These are phyloP conservation scores for Cyanidioschyzon merolae DNA, from an alignment of 23 red algal species.

Conservation along the genomic window DNA sequence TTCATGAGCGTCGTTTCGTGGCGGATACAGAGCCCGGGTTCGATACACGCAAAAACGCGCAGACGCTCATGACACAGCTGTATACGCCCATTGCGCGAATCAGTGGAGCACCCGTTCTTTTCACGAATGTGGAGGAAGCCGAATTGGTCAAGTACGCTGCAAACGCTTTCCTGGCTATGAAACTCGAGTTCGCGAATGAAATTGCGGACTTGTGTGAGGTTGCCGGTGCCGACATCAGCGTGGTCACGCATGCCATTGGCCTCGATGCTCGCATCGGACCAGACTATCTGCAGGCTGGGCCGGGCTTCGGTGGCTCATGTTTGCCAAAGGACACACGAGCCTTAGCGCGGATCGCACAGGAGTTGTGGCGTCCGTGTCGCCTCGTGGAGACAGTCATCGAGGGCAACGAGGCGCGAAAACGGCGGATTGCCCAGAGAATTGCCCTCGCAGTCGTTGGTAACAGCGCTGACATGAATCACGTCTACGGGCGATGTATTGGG, in stretches of 20 bases:
- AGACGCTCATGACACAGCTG: constrained; percentile 1
- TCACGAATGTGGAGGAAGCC: constrained; percentile 23
- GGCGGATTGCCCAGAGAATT: constrained; percentile 23
- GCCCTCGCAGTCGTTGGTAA: background rate
- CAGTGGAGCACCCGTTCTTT: background rate
- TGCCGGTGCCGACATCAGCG: constrained; percentile 8
- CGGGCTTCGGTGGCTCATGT: constrained; percentile 29
- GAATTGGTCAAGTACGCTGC: constrained; percentile 29
- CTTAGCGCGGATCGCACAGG: constrained; percentile 18
- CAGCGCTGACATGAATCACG: background rate
- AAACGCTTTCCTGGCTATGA: constrained; percentile 25
- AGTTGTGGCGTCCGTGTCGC: constrained; percentile 13
- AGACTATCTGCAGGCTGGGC: constrained; percentile 27
- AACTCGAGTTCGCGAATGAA: constrained; percentile 29
- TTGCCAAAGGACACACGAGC: constrained; percentile 32
- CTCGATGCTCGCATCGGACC: constrained; percentile 23
- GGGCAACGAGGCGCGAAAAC: constrained; percentile 26
- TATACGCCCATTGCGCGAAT: constrained; percentile 12
- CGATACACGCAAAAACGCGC: background rate
- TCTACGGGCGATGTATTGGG: constrained; percentile 19
- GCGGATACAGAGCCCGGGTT: background rate
- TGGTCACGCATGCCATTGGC: constrained; percentile 5
- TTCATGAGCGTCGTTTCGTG: background rate
- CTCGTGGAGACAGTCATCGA: constrained; percentile 30
- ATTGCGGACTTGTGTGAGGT: constrained; percentile 25